A percentile compares a stretch with the other conserved stretches of the same genome.
phyloP scores from a whole-genome alignment of 805 yeast genomes.

The Starmerella bombicola region DNA sequence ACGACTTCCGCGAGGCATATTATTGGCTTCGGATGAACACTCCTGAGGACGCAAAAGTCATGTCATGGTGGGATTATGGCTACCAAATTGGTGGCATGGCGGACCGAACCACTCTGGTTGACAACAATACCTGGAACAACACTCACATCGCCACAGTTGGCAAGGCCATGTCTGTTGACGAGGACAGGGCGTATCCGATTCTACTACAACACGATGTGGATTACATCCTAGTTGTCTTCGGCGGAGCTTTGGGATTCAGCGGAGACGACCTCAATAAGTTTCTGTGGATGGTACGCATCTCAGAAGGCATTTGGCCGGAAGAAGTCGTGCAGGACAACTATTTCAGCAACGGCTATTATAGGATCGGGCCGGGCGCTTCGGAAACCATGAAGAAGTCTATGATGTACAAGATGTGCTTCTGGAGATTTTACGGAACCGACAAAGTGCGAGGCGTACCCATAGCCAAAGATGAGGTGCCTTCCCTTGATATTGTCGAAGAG shows the following conservation, averaged over 20 bases:
- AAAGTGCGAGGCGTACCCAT: constrained; percentile 80
- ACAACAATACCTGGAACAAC: constrained; percentile 98
- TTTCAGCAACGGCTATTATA: constrained; percentile 83
- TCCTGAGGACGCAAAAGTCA: constrained; percentile 84
- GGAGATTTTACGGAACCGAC: constrained; percentile 65
- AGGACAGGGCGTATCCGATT: constrained; percentile 78
- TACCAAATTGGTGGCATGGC: constrained; percentile 99
- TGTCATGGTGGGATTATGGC: constrained; percentile 99
- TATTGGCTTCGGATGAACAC: constrained; percentile 99
- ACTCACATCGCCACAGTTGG: constrained; percentile 99
- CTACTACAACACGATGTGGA: constrained; percentile 88
- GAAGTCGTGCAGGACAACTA: constrained; percentile 76
- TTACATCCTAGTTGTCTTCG: constrained; percentile 83
- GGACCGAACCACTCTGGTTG: constrained; percentile 94
- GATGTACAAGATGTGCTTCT: constrained; percentile 90
- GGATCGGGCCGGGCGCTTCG: constrained; percentile 71
- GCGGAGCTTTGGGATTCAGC: constrained; percentile 83
- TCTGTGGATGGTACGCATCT: constrained; percentile 95
- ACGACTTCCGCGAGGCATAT: constrained; percentile 97
- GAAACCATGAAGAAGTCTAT: constrained; percentile 76
- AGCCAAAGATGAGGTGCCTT: constrained; percentile 36
- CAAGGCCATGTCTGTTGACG: constrained; percentile 87
- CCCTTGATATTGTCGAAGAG: constrained; percentile 74
- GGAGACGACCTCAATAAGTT: constrained; percentile 96
- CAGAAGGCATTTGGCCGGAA: constrained; percentile 99